phyloP scores from a whole-genome alignment of 2,329 filamentous ascomycete species.

The Didymella keratinophila region DNA sequence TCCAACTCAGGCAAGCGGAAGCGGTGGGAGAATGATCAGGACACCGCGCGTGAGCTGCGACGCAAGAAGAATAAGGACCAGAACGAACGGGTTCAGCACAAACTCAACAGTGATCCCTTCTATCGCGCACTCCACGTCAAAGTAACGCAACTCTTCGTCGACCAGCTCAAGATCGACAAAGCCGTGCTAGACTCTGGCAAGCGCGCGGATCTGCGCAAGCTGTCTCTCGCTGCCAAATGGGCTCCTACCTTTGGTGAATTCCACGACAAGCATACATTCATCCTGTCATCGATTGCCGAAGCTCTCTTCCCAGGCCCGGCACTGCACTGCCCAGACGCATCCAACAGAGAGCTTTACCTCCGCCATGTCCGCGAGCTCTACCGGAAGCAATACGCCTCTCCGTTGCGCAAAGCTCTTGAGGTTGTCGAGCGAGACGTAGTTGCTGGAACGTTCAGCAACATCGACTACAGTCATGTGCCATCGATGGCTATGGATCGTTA shows the following conservation, averaged over 20 bases:
- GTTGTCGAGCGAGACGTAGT: slow-evolving; percentile 63
- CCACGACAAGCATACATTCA: slow-evolving; percentile 66
- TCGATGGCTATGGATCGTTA: slow-evolving; percentile 66
- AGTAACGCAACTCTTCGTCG: slow-evolving; percentile 4
- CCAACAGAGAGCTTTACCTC: slow-evolving; percentile 60
- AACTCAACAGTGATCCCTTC: slow-evolving; percentile 1
- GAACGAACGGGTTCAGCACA: slow-evolving; percentile 3
- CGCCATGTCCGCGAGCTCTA: slow-evolving; percentile 63
- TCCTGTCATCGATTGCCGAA: slow-evolving; percentile 55
- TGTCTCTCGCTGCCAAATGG: slow-evolving; percentile 69
- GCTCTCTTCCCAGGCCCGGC: background rate
- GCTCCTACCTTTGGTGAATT: slow-evolving; percentile 62
- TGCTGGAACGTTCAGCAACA: slow-evolving; percentile 56
- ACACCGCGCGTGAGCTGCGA: background rate
- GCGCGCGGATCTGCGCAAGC: slow-evolving; percentile 52
- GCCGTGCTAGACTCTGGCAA: slow-evolving; percentile 50
- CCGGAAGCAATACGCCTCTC: slow-evolving; percentile 54
- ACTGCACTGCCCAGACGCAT: slow-evolving; percentile 1
- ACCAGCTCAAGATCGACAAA: slow-evolving; percentile 55
- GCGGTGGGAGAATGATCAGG: background rate
- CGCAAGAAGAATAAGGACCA: slow-evolving; percentile 1
- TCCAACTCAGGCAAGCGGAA: slow-evolving; percentile 1
- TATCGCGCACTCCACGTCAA: background rate
- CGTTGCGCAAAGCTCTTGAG: slow-evolving; percentile 61
- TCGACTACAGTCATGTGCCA: slow-evolving; percentile 65